These are phyloP conservation scores for Penicillium sp. DNA, from an alignment of 2,329 filamentous ascomycete species.

Conservation along the genomic window DNA sequence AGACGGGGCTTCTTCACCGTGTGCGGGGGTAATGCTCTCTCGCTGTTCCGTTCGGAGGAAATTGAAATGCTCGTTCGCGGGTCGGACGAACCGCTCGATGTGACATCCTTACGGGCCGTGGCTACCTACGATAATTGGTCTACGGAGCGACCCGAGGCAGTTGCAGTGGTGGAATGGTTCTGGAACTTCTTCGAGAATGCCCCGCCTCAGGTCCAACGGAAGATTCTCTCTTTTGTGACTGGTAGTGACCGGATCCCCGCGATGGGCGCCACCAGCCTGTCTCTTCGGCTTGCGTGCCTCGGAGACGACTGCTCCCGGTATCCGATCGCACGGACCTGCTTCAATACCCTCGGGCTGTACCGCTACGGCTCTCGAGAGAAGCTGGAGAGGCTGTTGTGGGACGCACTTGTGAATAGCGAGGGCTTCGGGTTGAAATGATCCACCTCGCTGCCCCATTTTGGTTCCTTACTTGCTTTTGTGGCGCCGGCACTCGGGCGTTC, in stretches of 20 bases:
- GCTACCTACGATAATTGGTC: constrained; percentile 83
- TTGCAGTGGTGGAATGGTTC: constrained; percentile 79
- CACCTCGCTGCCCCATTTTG: neutral
- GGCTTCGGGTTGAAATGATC: constrained; percentile 78
- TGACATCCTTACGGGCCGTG: constrained; percentile 72
- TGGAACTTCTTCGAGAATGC: constrained; percentile 78
- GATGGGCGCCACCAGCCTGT: constrained; percentile 77
- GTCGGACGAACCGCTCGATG: constrained; percentile 80
- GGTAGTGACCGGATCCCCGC: constrained; percentile 89
- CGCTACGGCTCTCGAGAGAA: constrained; percentile 67
- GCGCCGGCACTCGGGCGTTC: neutral
- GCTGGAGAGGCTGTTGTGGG: constrained; percentile 74
- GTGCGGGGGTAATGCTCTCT: constrained; percentile 83
- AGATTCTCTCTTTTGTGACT: constrained; percentile 82
- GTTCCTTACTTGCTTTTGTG: neutral
- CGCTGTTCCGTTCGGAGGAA: constrained; percentile 85
- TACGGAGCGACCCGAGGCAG: constrained; percentile 52
- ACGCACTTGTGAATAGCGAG: constrained; percentile 84
- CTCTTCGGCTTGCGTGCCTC: constrained; percentile 73
- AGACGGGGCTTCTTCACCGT: constrained; percentile 92
- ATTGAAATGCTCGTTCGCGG: constrained; percentile 86
- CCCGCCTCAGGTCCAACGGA: constrained; percentile 68
- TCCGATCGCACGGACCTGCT: constrained; percentile 86
- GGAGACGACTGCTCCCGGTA: constrained; percentile 74
- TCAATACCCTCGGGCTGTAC: constrained; percentile 80